These are phyloP conservation scores for Annona squamosa DNA, from an alignment of 164 flowering plant species.

Conservation along the genomic window DNA sequence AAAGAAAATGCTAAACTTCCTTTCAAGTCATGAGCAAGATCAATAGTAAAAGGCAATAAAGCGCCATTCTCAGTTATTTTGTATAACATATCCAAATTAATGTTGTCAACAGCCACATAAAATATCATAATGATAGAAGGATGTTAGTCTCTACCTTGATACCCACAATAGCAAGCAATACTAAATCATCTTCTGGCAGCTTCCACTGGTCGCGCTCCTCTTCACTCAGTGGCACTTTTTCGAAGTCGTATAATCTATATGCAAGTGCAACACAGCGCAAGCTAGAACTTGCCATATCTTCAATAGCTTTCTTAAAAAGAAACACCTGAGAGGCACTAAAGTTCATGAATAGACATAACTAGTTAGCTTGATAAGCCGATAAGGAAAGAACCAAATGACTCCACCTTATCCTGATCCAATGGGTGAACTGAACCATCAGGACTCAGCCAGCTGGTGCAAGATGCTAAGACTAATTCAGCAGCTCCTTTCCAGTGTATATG, in stretches of 20 bases:
- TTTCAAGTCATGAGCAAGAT: neutral
- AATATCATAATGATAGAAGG: neutral
- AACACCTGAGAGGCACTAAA: constrained; percentile 27
- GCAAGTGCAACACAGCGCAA: constrained; percentile 93
- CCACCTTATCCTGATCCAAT: constrained; percentile 64
- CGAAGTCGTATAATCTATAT: constrained; percentile 40
- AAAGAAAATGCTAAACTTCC: neutral
- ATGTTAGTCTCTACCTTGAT: constrained; percentile 50
- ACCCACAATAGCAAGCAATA: constrained; percentile 82
- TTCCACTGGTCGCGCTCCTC: constrained; percentile 55
- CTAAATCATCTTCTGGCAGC: constrained; percentile 73
- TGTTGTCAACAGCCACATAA: neutral
- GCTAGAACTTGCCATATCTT: constrained; percentile 75
- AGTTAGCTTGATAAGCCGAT: neutral
- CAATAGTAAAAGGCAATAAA: neutral
- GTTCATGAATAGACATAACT: neutral
- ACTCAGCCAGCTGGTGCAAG: constrained; percentile 59
- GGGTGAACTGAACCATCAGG: constrained; percentile 25
- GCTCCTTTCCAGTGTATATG: constrained; percentile 97
- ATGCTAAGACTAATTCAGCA: constrained; percentile 79
- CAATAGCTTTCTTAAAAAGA: constrained; percentile 54
- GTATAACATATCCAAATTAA: neutral
- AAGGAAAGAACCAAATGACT: neutral
- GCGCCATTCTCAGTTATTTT: neutral
- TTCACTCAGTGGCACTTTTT: constrained; percentile 60